Conservation (phyloP, 352 stramenopile species). For the Aphanomyces euteiches region DNA sequence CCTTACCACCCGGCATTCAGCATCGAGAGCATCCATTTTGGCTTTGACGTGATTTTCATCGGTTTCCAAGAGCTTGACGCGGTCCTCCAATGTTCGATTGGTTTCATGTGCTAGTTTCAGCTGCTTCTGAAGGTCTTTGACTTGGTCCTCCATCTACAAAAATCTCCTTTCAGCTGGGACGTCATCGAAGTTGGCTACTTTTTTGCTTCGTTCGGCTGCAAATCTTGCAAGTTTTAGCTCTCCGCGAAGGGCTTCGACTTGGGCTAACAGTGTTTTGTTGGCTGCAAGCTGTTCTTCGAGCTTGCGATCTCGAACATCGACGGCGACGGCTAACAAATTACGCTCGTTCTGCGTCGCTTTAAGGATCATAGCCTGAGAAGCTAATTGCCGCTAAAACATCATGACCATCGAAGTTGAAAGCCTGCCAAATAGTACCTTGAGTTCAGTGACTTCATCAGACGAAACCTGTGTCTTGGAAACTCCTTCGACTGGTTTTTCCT, state of each 20-base stretch:
- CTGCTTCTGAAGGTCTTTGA: not conserved
- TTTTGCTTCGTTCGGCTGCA: constrained; percentile 16
- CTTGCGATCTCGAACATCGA: constrained; percentile 26
- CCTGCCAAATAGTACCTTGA: not conserved
- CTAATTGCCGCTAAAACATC: constrained; percentile 12
- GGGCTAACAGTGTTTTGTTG: not conserved
- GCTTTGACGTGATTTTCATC: constrained; percentile 1
- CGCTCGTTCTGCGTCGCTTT: constrained; percentile 27
- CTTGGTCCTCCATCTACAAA: constrained; percentile 6
- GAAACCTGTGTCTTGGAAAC: not conserved
- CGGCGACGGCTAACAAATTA: constrained; percentile 21
- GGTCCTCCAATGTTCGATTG: not conserved
- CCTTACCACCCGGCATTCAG: constrained; percentile 7
- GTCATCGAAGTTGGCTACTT: not conserved
- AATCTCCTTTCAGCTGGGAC: too few relatives aligned
- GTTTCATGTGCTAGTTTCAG: not conserved
- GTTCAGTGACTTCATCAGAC: not conserved
- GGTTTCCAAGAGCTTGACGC: not conserved
- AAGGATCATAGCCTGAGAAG: constrained; percentile 15
- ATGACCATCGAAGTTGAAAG: not conserved
- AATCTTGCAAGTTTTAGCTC: not conserved
- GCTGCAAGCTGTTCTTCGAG: not conserved
- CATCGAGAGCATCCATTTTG: not conserved
- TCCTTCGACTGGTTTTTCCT: not conserved
- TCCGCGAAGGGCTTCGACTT: not conserved